Percentiles rank a stretch among this genome's conserved stretches.
phyloP scores from a whole-genome alignment of 2,329 filamentous ascomycete species.

The Verticillium albo-atrum region DNA sequence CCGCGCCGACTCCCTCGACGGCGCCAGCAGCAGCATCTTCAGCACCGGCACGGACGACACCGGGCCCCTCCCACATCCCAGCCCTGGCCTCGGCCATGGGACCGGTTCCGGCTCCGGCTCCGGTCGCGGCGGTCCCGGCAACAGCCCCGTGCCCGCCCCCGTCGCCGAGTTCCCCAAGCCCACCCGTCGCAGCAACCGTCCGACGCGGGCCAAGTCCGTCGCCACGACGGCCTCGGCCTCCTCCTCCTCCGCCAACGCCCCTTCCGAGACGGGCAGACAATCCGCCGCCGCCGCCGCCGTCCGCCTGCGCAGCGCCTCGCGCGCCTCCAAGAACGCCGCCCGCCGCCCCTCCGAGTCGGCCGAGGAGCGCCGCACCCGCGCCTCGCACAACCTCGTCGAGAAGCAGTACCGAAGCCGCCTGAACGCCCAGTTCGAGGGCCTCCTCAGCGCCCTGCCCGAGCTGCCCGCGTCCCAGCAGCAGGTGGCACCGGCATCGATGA shows the following conservation, averaged over 20 bases:
- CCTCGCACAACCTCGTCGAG: constrained; percentile 27
- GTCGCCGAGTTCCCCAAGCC: neutral
- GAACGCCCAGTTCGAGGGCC: constrained; percentile 24
- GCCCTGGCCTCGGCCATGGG: neutral
- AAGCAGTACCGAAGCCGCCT: constrained; percentile 27
- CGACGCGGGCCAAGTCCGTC: neutral
- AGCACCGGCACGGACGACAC: neutral
- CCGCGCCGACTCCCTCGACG: constrained; percentile 3
- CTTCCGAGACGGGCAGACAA: neutral
- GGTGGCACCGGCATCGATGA: neutral
- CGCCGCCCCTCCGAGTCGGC: constrained; percentile 17
- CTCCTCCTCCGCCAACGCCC: neutral
- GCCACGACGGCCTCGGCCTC: neutral
- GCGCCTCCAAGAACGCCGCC: constrained; percentile 22
- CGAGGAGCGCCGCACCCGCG: constrained; percentile 22
- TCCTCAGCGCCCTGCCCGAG: constrained; percentile 21
- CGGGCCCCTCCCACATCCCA: neutral
- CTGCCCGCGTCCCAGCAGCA: constrained; percentile 7
- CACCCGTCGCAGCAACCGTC: neutral
- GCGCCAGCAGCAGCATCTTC: neutral
- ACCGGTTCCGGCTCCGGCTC: neutral
- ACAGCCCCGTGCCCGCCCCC: no score
- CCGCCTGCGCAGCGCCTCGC: constrained; percentile 22
- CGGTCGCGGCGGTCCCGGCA: neutral
- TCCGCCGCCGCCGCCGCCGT: constrained; percentile 5